phyloP scores from a whole-genome alignment of 2,329 filamentous ascomycete species.

The Hymenotorrendiella dingleyae region DNA sequence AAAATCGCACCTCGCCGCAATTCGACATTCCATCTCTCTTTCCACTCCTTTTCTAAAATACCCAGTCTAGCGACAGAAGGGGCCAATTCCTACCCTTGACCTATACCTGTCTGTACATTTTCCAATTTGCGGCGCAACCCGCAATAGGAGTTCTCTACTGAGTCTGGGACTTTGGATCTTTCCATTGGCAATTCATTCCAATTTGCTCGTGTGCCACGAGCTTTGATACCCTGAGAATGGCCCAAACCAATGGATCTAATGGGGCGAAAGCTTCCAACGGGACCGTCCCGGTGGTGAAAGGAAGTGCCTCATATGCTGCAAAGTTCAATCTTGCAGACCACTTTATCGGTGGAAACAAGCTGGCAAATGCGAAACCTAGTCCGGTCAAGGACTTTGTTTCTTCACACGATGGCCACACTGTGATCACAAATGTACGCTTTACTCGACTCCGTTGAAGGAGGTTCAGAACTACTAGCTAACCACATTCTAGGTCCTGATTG shows the following conservation, averaged over 20 bases:
- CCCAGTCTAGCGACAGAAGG: neutral
- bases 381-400: conserved; percentile 96
- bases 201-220: conserved; percentile 26
- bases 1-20: neutral
- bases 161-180: conserved; percentile 6
- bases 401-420: conserved; percentile 84
- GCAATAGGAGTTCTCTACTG: neutral
- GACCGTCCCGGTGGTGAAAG: conserved; percentile 48
- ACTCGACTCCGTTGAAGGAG: neutral
- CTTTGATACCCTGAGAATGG: conserved; percentile 36
- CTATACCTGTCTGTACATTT: neutral
- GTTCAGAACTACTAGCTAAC: neutral
- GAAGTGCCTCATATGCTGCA: conserved; percentile 65
- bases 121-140: neutral
- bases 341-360: conserved; percentile 91
- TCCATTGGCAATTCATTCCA: conserved; percentile 20
- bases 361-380: conserved; percentile 74
- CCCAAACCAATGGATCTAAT: conserved; percentile 36
- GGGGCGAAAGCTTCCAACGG: conserved; percentile 28
- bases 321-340: conserved; percentile 81
- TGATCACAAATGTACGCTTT: conserved; percentile 85
- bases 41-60: neutral
- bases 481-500: conserved; percentile 75
- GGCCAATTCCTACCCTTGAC: neutral
- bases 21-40: neutral